Evolutionary conservation across 495 filamentous ascomycete species (phyloP), one percentile per base, ranked within the genome.

Genomic region (Trichodelitschia bisporula): DNA sequence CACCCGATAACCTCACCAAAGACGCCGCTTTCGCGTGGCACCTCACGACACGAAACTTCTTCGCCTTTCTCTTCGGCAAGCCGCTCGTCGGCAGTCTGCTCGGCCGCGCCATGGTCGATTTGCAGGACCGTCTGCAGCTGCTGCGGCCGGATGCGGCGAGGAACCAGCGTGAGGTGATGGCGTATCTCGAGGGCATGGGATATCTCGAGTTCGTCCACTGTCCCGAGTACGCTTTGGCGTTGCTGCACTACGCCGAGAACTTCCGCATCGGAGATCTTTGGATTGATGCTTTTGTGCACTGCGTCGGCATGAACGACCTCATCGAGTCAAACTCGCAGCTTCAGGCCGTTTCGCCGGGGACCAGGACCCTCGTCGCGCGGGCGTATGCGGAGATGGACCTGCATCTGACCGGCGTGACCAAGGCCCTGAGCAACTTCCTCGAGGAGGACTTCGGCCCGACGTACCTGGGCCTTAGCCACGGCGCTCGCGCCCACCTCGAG

Each of bases 201-300:
- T 77, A 77, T 42, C 46, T 59, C 9, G 58, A 72, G 31, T 59
- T 74, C 37, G 51, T 51, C n/a, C 54, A 59, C 26, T 61, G 57
- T 28, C 58, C 62, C 0, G 58, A 62, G 35, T 61, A 75, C 45
- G 61, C 70, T 4, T 38, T 73, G 4, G 66, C 59, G 3, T 44
- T 64, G 25, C 51, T 77, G 2, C 58, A 55, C 26, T 60, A 72
- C 26, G 64, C 70, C n/a, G 71, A 76, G 36, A 47, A 53, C 28
- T 63, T 59, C 34, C 51, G 56, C 31, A 40, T 70, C 14, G 54
- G 43, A 21, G 54, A 62, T 15, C 40, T 70, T 15, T 76, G 68
- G 54, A 60, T 59, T 10, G 57, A 71, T 38, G 62, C 69, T 1
- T 72, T 74, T 42, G 62, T 56, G 8, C 71, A 77, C 37, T 72